Conservation (phyloP, 371 early-diverging fungal species). For the Mortierella sp. region DNA sequence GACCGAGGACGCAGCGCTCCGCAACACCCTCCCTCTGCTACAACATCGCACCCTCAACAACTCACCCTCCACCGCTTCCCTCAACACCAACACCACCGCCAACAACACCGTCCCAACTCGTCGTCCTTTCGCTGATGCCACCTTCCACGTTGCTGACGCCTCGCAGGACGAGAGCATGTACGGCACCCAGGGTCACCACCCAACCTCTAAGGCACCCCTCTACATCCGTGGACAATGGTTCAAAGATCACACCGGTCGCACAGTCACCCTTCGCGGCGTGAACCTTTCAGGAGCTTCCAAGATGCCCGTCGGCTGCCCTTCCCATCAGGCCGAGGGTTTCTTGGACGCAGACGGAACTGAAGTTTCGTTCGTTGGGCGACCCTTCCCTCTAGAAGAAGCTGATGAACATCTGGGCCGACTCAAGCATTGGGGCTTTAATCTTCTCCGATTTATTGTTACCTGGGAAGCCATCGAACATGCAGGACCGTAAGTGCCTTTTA, state of each 20-base stretch:
- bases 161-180: conserved; percentile 34
- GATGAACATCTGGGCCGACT: conserved; percentile 85
- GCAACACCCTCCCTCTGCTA: conserved; percentile 14
- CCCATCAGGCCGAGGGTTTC: conserved; percentile 65
- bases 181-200: conserved; percentile 31
- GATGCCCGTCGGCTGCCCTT: conserved; percentile 64
- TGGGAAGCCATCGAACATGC: conserved; percentile 92
- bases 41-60: conserved; percentile 22
- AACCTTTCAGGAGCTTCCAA: conserved; percentile 78
- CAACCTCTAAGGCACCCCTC: conserved; percentile 55
- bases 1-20: conserved; percentile 23
- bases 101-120: conserved; percentile 22
- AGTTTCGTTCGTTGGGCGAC: conserved; percentile 78
- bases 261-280: conserved; percentile 73
- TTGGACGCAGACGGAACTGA: conserved; percentile 69
- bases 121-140: conserved; percentile 26
- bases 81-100: conserved; percentile 40
- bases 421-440: conserved; percentile 83
- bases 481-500: conserved; percentile 73
- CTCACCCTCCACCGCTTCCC: conserved; percentile 36
- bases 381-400: conserved; percentile 88
- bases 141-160: conserved; percentile 16
- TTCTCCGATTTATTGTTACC: conserved; percentile 81
- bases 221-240: conserved; percentile 74
- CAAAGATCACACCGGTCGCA: conserved; percentile 69